Conservation (phyloP, 106 monocot genomes). For the Acanthochlamys bracteata region DNA sequence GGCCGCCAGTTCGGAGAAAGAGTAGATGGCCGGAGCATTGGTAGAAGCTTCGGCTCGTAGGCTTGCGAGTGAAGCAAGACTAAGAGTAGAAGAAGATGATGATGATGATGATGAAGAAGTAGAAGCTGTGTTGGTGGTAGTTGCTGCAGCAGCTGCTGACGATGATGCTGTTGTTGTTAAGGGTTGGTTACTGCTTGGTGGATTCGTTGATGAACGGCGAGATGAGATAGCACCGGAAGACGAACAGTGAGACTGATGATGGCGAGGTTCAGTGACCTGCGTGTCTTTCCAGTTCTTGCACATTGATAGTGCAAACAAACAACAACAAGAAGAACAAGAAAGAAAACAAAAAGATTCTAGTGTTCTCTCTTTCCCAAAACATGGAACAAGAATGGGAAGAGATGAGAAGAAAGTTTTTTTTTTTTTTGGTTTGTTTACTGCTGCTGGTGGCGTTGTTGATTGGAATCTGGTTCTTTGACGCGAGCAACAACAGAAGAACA, state of each 20-base stretch:
- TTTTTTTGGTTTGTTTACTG: no score
- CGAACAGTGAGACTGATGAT: background rate
- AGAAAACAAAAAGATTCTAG: no score
- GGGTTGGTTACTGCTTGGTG: background rate
- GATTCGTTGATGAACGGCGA: background rate
- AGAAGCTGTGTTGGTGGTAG: background rate
- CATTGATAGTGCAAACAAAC: background rate
- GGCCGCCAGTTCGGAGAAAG: slow-evolving; percentile 25
- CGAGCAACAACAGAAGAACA: no score
- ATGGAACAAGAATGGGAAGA: no score
- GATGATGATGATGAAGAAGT: no score
- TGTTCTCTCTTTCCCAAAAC: no score
- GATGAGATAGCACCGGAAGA: background rate
- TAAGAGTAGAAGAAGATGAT: slow-evolving; percentile 14
- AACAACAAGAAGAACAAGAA: background rate
- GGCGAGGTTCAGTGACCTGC: background rate
- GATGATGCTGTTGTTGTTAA: background rate
- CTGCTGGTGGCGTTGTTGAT: no score
- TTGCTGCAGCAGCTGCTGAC: background rate
- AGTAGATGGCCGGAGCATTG: slow-evolving; percentile 22
- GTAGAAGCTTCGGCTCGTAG: slow-evolving; percentile 12
- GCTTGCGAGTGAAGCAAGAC: slow-evolving; percentile 22
- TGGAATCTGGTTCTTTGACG: no score
- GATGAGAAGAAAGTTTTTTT: no score
- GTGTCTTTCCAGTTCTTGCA: background rate